Percentiles rank a stretch among this genome's conserved stretches.
Evolutionary conservation across 2,329 filamentous ascomycete genomes (phyloP).

Genomic region (Ophiocordyceps robertsii): DNA sequence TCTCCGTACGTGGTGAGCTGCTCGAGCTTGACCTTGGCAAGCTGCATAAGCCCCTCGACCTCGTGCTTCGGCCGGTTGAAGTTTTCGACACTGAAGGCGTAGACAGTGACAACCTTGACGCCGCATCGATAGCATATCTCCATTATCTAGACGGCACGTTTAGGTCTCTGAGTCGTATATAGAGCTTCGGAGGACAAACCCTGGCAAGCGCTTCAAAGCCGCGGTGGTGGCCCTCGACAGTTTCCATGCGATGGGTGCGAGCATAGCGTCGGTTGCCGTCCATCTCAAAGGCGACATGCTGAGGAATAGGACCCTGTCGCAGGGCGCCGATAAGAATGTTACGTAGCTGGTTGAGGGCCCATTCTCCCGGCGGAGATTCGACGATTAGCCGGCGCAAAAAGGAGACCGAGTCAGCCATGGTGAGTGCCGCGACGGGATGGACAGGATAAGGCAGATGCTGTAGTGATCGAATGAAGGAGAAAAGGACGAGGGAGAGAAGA

Average conservation of each 20-base stretch:
- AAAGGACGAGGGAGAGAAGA: background rate
- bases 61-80: constrained; percentile 96
- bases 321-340: constrained; percentile 81
- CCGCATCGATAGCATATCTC: constrained; percentile 98
- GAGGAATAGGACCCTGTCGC: constrained; percentile 80
- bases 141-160: constrained; percentile 48
- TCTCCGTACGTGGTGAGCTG: constrained; percentile 90
- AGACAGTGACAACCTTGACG: constrained; percentile 93
- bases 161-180: constrained; percentile 1
- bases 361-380: constrained; percentile 84
- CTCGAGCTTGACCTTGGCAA: constrained; percentile 87
- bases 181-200: constrained; percentile 13
- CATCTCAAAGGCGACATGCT: constrained; percentile 99
- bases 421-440: background rate
- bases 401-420: constrained; percentile 41
- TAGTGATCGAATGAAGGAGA: background rate
- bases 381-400: constrained; percentile 55
- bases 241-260: constrained; percentile 81
- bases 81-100: constrained; percentile 98
- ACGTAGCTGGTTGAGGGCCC: constrained; percentile 64
- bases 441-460: background rate
- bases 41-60: constrained; percentile 92
- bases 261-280: constrained; percentile 94
- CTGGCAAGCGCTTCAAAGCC: constrained; percentile 90
- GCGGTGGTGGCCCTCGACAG: constrained; percentile 86